Conservation (phyloP, 768 basidiomycete genomes). For the Tricholoma sp. region DNA sequence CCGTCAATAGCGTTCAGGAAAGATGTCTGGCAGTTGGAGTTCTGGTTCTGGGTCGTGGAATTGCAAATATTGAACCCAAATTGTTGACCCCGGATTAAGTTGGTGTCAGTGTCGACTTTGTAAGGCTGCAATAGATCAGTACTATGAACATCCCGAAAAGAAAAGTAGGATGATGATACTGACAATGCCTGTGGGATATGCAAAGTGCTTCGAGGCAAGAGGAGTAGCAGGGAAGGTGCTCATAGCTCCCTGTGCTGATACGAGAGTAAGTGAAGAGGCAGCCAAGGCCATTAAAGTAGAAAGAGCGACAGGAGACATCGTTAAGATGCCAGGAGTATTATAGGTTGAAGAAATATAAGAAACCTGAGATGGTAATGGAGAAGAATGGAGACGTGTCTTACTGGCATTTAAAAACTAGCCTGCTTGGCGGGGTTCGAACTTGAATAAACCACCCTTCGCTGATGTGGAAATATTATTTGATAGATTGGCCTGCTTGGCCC, state of each 20-base stretch:
- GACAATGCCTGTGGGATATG: constrained; percentile 37
- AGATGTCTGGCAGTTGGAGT: constrained; percentile 58
- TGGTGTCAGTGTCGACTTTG: constrained; percentile 31
- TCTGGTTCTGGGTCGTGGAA: constrained; percentile 54
- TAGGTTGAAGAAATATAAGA: background rate
- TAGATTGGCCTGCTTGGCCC: too few species aligned
- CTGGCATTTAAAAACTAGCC: background rate
- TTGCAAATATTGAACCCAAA: constrained; percentile 66
- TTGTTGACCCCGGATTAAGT: constrained; percentile 37
- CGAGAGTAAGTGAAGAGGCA: background rate
- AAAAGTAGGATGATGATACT: constrained; percentile 8
- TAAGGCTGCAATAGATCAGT: constrained; percentile 22
- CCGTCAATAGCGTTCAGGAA: constrained; percentile 48
- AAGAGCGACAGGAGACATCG: background rate
- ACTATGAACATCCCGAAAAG: background rate
- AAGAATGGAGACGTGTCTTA: background rate
- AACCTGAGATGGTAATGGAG: background rate
- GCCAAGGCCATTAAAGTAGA: background rate
- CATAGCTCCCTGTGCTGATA: background rate
- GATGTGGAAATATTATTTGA: too few species aligned
- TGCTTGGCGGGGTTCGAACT: background rate
- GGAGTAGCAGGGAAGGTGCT: constrained; percentile 36
- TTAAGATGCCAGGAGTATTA: background rate
- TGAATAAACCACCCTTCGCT: background rate
- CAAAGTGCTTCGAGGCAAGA: constrained; percentile 35